These are phyloP conservation scores for Penicillium odoratum DNA, from an alignment of 495 filamentous ascomycete genomes.

Conservation along the genomic window DNA sequence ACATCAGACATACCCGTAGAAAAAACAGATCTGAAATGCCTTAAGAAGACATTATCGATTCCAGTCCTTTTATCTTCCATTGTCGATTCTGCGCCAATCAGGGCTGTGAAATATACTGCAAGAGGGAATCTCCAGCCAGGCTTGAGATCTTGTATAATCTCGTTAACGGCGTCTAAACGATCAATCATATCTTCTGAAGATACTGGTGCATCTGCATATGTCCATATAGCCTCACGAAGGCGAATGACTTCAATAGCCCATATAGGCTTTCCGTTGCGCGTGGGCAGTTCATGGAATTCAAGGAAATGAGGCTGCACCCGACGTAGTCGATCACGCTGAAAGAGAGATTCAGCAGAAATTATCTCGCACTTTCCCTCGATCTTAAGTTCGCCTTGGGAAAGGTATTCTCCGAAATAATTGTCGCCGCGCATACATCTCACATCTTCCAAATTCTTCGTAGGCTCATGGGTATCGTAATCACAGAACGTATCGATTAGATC, in stretches of 20 bases:
- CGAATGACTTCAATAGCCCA: slow-evolving; percentile 6
- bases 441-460: slow-evolving; percentile 6
- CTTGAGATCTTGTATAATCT: background rate
- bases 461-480: slow-evolving; percentile 4
- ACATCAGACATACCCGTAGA: too few species aligned
- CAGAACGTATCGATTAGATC: slow-evolving; percentile 28
- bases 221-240: slow-evolving; percentile 5
- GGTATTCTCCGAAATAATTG: slow-evolving; percentile 39
- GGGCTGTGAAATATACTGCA: slow-evolving; percentile 7
- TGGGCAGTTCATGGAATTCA: background rate
- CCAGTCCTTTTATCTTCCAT: background rate
- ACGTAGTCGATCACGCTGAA: slow-evolving; percentile 7
- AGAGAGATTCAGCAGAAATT: slow-evolving; percentile 3
- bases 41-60: background rate
- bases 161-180: slow-evolving; percentile 4
- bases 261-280: background rate
- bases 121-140: slow-evolving; percentile 8
- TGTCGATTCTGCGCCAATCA: background rate
- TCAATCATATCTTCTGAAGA: background rate
- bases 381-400: slow-evolving; percentile 35
- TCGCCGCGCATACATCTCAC: slow-evolving; percentile 11
- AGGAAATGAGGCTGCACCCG: slow-evolving; percentile 9
- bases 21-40: too few species aligned
- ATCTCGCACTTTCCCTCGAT: slow-evolving; percentile 22
- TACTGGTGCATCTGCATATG: background rate